A percentile compares a stretch with the other conserved stretches of the same genome.
Evolutionary conservation across 495 filamentous ascomycete species (phyloP).

Genomic region (Glarea lozoyensis): DNA sequence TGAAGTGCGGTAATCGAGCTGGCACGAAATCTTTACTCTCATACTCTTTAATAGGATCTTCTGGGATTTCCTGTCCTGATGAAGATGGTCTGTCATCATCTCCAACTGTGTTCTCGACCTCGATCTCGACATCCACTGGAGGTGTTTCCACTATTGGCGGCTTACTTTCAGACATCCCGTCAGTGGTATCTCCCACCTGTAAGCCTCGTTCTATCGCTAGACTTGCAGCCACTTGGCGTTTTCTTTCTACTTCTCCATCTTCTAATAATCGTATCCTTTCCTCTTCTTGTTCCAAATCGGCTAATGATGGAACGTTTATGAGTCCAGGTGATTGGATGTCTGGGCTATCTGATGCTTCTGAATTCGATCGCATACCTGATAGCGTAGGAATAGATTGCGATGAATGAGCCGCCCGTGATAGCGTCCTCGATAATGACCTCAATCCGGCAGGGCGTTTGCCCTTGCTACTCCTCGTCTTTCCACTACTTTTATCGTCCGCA

Average conservation of each 20-base stretch:
- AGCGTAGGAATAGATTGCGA: conserved; percentile 31
- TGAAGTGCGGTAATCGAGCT: conserved; percentile 20
- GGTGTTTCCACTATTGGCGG: conserved; percentile 10
- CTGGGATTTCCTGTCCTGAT: not conserved
- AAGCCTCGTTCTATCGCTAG: conserved; percentile 67
- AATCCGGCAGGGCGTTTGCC: conserved; percentile 47
- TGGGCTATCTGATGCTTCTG: conserved; percentile 18
- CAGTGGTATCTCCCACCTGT: conserved; percentile 2
- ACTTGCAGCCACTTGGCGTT: conserved; percentile 60
- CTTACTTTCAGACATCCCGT: conserved; percentile 9
- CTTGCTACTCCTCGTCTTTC: conserved; percentile 51
- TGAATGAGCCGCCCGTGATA: conserved; percentile 42
- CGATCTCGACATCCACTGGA: not conserved
- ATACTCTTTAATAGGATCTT: not conserved
- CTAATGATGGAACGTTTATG: conserved; percentile 47
- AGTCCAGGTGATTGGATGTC: conserved; percentile 21
- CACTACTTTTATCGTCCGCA: conserved; percentile 63
- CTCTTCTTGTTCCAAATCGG: conserved; percentile 72
- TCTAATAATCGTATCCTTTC: conserved; percentile 58
- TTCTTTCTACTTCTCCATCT: conserved; percentile 58
- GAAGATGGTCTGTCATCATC: not conserved
- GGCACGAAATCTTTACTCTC: conserved; percentile 13
- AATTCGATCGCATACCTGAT: conserved; percentile 24
- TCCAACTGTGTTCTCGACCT: not conserved
- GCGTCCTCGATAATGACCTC: conserved; percentile 45